Percentiles rank a stretch among this genome's conserved stretches.
Conservation (phyloP, 768 basidiomycete species). For the Rhodotorula sphaerocarpa region DNA sequence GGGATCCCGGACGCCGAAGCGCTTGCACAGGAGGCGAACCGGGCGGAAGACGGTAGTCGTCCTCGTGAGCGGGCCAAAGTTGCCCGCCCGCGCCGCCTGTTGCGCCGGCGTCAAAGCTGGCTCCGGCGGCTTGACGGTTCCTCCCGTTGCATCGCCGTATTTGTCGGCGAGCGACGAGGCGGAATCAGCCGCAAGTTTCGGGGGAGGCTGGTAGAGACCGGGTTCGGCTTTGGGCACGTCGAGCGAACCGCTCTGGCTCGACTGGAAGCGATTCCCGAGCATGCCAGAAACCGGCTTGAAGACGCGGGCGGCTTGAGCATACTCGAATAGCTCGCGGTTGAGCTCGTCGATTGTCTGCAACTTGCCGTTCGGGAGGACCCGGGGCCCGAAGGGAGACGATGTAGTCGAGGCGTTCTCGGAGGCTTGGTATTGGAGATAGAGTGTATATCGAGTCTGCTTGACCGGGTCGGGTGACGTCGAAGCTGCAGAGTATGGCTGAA, state of each 20-base stretch:
- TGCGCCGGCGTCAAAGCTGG: constrained; percentile 59
- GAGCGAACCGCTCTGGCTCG: constrained; percentile 52
- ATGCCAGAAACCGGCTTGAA: constrained; percentile 87
- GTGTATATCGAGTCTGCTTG: constrained; percentile 76
- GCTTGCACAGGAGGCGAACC: constrained; percentile 74
- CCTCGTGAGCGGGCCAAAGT: constrained; percentile 85
- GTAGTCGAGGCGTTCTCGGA: constrained; percentile 47
- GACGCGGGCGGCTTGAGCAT: constrained; percentile 72
- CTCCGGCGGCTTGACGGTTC: constrained; percentile 1
- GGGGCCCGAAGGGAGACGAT: constrained; percentile 45
- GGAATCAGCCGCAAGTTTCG: constrained; percentile 1
- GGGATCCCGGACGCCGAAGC: constrained; percentile 86
- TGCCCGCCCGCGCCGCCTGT: constrained; percentile 72
- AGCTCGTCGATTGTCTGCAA: constrained; percentile 61
- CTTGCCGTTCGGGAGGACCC: constrained; percentile 47
- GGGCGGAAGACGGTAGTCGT: constrained; percentile 70
- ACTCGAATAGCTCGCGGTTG: constrained; percentile 74
- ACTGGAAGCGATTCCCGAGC: constrained; percentile 91
- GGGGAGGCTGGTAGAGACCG: constrained; percentile 43
- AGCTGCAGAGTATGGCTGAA: constrained; percentile 67
- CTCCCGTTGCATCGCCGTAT: constrained; percentile 4
- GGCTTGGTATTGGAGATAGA: constrained; percentile 70
- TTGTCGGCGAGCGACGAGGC: neutral
- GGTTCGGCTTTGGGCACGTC: constrained; percentile 32
- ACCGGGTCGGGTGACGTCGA: constrained; percentile 50